Evolutionary conservation across 352 stramenopile species (phyloP), one percentile per base, ranked within the genome.

Genomic region (Globisporangium iwayamae): DNA sequence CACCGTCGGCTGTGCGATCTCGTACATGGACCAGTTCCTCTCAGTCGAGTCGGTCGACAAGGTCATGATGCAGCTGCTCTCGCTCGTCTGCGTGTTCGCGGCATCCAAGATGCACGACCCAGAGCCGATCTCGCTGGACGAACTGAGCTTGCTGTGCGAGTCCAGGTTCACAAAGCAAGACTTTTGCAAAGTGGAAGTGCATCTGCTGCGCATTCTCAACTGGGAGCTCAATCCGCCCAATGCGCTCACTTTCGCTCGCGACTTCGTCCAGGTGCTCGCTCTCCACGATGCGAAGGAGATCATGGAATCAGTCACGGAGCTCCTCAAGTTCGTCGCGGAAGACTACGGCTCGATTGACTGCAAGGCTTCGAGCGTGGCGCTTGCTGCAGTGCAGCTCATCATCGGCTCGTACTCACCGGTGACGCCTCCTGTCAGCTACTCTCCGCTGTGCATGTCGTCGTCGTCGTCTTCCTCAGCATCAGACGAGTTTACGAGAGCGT

Each of bases 11-110:
- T 78, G 71, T 28, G 80, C 81, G 20, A 75, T 91, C 50, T 76
- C 88, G 67, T 90, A 81, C 61, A 73, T 93, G 65, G 84, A 93
- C 64, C 73, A 86, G 62, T 91, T 87, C 64, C 68, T 93, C 6
- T 83, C 73, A 32, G 60, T 68, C 4, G 74, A 81, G 67, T 90
- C 84, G 32, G 84, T 90, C n/a, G 82, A 90, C 70, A 86, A 87
- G 48, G 69, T 82, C 14, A 78, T 79, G 63, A 66, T 90, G 65
- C 84, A 93, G 65, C 64, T 93, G 13, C 62, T 93, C 32, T 83
- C 72, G 46, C 85, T 93, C 66, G 84, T 93, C 28, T 87, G 76
- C 55, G 85, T 93, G 71, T 90, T 75, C 69, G 72, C 77, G 28
- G 73, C 82, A 38, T 84, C 77, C 68, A 93, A 93, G 73, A 80